phyloP scores from a whole-genome alignment of 345 rosid species.

The Anastatica hierochuntica region DNA sequence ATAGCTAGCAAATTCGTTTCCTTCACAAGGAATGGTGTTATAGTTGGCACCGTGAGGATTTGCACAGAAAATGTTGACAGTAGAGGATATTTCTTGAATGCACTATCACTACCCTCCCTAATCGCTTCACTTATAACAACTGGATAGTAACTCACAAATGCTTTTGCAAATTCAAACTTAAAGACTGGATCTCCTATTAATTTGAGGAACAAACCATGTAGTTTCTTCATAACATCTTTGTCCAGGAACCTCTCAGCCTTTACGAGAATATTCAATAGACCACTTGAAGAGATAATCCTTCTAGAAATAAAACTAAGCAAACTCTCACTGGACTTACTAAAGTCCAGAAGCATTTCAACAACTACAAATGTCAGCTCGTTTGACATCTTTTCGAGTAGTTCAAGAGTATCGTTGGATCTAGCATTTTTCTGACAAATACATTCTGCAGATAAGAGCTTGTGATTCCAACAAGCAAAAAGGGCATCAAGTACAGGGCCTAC shows the following conservation, averaged over 20 bases:
- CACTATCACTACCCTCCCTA: constrained; percentile 36
- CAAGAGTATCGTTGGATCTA: constrained; percentile 26
- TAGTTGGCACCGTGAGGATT: constrained; percentile 85
- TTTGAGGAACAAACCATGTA: constrained; percentile 72
- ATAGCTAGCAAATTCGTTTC: constrained; percentile 59
- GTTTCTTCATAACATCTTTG: constrained; percentile 38
- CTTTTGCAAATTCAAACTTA: constrained; percentile 81
- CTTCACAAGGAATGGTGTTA: constrained; percentile 83
- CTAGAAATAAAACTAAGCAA: constrained; percentile 78
- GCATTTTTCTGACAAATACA: constrained; percentile 25
- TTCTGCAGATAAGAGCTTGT: constrained; percentile 45
- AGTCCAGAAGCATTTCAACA: constrained; percentile 78
- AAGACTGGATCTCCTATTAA: constrained; percentile 80
- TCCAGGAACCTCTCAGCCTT: constrained; percentile 65
- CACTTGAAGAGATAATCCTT: constrained; percentile 43
- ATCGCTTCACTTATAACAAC: constrained; percentile 48
- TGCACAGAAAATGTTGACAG: constrained; percentile 80
- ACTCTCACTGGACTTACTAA: constrained; percentile 71
- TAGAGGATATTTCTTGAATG: constrained; percentile 41
- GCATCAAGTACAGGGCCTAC: constrained; percentile 72
- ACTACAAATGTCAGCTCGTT: constrained; percentile 57
- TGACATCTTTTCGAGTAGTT: constrained; percentile 32
- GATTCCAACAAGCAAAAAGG: constrained; percentile 52
- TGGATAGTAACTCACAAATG: constrained; percentile 69
- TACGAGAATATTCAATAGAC: constrained; percentile 61